Conservation (phyloP, 768 basidiomycete genomes). For the Tricholoma matsutake region DNA sequence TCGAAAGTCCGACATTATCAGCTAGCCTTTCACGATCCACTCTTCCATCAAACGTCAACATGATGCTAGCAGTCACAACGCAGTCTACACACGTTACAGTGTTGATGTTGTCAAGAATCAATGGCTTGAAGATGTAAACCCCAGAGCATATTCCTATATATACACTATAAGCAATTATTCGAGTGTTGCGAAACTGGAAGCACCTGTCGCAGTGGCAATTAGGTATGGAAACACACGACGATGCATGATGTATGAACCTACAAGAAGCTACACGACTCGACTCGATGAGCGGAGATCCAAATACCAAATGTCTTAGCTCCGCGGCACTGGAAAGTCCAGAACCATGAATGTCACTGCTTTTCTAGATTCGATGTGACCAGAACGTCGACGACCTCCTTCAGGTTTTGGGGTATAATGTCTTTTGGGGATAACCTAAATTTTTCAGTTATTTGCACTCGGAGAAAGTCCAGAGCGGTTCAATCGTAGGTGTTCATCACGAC, state of each 20-base stretch:
- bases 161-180: neutral
- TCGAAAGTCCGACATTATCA: constrained; percentile 1
- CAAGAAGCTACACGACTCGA: neutral
- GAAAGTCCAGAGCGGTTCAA: neutral
- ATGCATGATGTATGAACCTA: constrained; percentile 15
- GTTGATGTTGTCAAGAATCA: constrained; percentile 25
- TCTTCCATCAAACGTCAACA: constrained; percentile 8
- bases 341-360: neutral
- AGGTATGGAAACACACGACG: constrained; percentile 47
- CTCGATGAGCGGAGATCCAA: neutral
- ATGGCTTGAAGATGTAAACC: constrained; percentile 63
- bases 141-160: constrained; percentile 56
- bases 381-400: neutral
- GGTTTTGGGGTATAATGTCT: neutral
- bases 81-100: constrained; percentile 10
- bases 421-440: neutral
- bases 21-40: constrained; percentile 2
- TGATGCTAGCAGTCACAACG: neutral
- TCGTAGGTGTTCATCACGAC: neutral
- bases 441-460: neutral
- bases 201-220: constrained; percentile 59
- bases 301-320: neutral
- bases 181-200: neutral
- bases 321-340: neutral
- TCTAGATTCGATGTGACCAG: neutral